Percentiles rank a stretch among this genome's conserved stretches.
phyloP scores from a whole-genome alignment of 1,284 basidiomycete genomes.

The Dichomitus squalens region DNA sequence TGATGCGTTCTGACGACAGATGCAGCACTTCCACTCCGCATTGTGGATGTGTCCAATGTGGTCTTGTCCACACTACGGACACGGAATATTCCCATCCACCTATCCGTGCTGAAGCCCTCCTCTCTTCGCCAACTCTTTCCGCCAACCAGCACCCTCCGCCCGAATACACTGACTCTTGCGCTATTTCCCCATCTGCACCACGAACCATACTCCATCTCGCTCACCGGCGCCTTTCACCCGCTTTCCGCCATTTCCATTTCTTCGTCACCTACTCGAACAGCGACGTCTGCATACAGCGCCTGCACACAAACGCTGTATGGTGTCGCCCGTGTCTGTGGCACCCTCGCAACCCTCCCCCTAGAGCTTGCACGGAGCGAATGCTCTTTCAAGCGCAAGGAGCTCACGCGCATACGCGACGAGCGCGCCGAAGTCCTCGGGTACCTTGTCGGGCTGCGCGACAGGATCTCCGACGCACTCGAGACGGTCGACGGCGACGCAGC shows the following conservation, averaged over 20 bases:
- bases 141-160: constrained; percentile 42
- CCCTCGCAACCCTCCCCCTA: constrained; percentile 45
- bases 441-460: constrained; percentile 55
- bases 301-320: constrained; percentile 17
- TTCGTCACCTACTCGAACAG: constrained; percentile 16
- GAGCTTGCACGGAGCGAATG: constrained; percentile 68
- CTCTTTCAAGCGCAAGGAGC: constrained; percentile 52
- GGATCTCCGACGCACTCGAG: constrained; percentile 36
- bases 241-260: constrained; percentile 16
- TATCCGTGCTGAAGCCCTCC: constrained; percentile 51
- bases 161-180: constrained; percentile 50
- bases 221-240: constrained; percentile 17
- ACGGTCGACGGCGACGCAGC: constrained; percentile 15
- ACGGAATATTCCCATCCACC: constrained; percentile 48
- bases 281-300: constrained; percentile 23
- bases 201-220: constrained; percentile 32
- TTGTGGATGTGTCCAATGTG: constrained; percentile 43
- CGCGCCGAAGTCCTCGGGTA: constrained; percentile 63
- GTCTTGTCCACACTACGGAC: constrained; percentile 49
- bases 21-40: constrained; percentile 59
- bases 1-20: background rate
- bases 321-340: constrained; percentile 23
- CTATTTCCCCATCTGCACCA: constrained; percentile 63
- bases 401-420: constrained; percentile 64
- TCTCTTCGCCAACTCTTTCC: constrained; percentile 55